Conservation (phyloP, 2,329 filamentous ascomycete species). For the Trichophyton rubrum region DNA sequence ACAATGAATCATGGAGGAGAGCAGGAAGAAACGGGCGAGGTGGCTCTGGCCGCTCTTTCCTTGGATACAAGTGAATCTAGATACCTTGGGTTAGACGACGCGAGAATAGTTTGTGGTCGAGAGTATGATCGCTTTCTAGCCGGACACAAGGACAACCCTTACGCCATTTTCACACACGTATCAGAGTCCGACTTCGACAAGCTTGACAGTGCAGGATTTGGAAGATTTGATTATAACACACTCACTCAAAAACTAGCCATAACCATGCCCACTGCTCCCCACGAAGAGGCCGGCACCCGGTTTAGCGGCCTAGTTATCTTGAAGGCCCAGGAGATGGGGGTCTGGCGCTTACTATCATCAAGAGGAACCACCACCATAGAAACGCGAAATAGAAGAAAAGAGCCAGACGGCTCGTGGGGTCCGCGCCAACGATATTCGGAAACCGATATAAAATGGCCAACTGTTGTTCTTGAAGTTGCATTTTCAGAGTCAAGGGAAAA, state of each 20-base stretch:
- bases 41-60: neutral
- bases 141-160: neutral
- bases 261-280: neutral
- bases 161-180: neutral
- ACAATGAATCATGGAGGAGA: neutral
- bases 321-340: neutral
- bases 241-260: neutral
- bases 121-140: neutral
- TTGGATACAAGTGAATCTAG: neutral
- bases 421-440: neutral
- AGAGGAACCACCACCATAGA: neutral
- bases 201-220: neutral
- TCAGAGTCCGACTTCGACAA: neutral
- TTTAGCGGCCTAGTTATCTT: neutral
- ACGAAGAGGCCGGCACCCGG: neutral
- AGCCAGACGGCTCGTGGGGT: neutral
- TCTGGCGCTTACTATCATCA: neutral
- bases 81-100: neutral
- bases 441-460: neutral
- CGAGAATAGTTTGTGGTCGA: neutral
- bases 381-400: neutral
- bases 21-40: neutral
- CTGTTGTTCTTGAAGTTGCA: conserved; percentile 5
- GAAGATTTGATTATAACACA: neutral
- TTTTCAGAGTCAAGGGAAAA: conserved; percentile 3